phyloP scores from a whole-genome alignment of 2,329 filamentous ascomycete genomes.

The Lachnellula occidentalis region DNA sequence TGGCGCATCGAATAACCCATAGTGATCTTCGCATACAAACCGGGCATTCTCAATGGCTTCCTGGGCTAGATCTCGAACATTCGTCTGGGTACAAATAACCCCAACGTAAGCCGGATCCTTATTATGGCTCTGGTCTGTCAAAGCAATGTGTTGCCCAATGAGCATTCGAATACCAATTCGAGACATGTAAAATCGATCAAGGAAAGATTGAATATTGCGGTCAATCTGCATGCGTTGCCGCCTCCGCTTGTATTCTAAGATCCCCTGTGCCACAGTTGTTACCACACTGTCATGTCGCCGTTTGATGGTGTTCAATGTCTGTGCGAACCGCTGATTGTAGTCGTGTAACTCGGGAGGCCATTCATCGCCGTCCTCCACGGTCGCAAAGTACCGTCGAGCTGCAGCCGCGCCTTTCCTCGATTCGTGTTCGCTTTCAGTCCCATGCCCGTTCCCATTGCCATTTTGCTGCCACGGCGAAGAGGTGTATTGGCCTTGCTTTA shows the following conservation, averaged over 20 bases:
- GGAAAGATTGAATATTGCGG: conserved; percentile 92
- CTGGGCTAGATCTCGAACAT: conserved; percentile 87
- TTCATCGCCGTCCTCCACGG: conserved; percentile 78
- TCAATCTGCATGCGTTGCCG: conserved; percentile 98
- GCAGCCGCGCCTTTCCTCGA: conserved; percentile 48
- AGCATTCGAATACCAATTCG: conserved; percentile 99
- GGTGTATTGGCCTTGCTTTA: conserved; percentile 75
- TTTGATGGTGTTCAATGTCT: conserved; percentile 90
- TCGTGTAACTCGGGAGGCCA: conserved; percentile 94
- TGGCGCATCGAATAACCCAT: conserved; percentile 92
- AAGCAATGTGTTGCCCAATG: conserved; percentile 94
- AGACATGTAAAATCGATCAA: conserved; percentile 99
- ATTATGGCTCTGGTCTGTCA: conserved; percentile 87
- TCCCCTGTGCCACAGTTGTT: conserved; percentile 95
- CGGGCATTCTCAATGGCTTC: conserved; percentile 98
- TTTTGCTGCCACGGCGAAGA: conserved; percentile 44
- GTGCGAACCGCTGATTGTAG: conserved; percentile 87
- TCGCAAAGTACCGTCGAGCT: conserved; percentile 77
- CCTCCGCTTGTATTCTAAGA: conserved; percentile 95
- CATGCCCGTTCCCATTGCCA: conserved; percentile 41
- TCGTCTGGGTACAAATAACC: conserved; percentile 98
- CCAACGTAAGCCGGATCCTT: conserved; percentile 92
- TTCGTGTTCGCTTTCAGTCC: conserved; percentile 39
- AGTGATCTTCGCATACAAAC: conserved; percentile 99
- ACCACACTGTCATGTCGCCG: conserved; percentile 93